Conservation (phyloP, 345 rosid species). For the Salix dunnii region DNA sequence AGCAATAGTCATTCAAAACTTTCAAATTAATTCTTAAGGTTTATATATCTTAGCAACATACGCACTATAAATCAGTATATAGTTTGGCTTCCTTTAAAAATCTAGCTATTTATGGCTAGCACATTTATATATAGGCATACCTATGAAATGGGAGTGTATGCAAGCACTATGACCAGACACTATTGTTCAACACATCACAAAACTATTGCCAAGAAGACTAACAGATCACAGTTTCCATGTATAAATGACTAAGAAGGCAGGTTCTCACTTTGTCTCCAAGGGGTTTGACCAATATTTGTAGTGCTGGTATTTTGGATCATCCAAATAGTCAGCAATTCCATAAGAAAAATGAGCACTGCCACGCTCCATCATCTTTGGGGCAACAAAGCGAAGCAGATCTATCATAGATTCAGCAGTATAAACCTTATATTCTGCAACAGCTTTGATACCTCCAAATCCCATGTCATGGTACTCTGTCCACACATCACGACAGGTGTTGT, state of each 20-base stretch:
- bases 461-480: slow-evolving; percentile 97
- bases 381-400: slow-evolving; percentile 75
- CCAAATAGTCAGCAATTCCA: slow-evolving; percentile 89
- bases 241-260: not conserved
- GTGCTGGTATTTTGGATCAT: slow-evolving; percentile 74
- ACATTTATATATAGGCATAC: not conserved
- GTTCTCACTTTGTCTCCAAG: slow-evolving; percentile 77
- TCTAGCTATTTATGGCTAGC: not conserved
- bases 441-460: slow-evolving; percentile 78
- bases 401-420: slow-evolving; percentile 67
- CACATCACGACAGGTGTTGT: slow-evolving; percentile 69
- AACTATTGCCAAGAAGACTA: not conserved
- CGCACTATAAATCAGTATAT: not conserved
- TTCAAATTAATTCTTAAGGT: not conserved
- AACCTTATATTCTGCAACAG: slow-evolving; percentile 73
- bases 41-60: not conserved
- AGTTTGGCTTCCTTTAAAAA: not conserved
- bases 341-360: slow-evolving; percentile 85
- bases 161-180: not conserved
- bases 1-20: not conserved
- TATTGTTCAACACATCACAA: not conserved
- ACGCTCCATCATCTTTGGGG: slow-evolving; percentile 94
- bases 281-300: slow-evolving; percentile 95
- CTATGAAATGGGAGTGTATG: not conserved
- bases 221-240: not conserved